Conservation (phyloP, 1,139 yeast genomes). For the Yamadazyma pseudoaaseri region DNA sequence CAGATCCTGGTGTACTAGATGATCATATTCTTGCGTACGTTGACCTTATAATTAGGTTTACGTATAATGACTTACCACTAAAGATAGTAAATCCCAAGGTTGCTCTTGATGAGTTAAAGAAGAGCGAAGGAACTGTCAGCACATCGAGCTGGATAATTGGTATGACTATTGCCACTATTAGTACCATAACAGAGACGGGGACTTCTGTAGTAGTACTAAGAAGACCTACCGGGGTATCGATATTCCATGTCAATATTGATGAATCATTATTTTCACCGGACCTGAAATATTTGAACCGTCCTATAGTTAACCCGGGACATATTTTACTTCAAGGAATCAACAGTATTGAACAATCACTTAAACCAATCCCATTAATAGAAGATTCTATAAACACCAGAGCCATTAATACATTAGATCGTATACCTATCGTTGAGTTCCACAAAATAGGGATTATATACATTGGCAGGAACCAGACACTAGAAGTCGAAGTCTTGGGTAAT, state of each 20-base stretch:
- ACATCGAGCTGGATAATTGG: conserved; percentile 65
- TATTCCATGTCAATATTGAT: conserved; percentile 47
- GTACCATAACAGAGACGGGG: conserved; percentile 54
- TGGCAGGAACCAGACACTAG: conserved; percentile 63
- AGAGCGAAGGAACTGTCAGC: conserved; percentile 19
- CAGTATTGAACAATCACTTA: conserved; percentile 19
- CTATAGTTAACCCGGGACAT: conserved; percentile 24
- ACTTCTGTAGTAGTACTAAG: conserved; percentile 53
- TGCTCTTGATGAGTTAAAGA: conserved; percentile 14
- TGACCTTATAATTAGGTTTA: conserved; percentile 67
- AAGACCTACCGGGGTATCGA: conserved; percentile 66
- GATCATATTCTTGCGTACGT: conserved; percentile 62
- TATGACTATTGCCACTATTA: conserved; percentile 54
- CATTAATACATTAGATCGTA: conserved; percentile 63
- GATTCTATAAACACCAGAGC: conserved; percentile 59
- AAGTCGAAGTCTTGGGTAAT: conserved; percentile 64
- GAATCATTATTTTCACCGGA: conserved; percentile 16
- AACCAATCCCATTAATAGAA: conserved; percentile 40
- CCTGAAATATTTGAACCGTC: conserved; percentile 7
- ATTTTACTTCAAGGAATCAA: conserved; percentile 33
- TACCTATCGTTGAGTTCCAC: conserved; percentile 77
- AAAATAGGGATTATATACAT: conserved; percentile 78
- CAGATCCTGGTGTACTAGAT: conserved; percentile 26
- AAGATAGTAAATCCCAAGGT: conserved; percentile 32
- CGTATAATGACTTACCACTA: conserved; percentile 64